A percentile compares a stretch with the other conserved stretches of the same genome.
Evolutionary conservation across 129 eudicot genomes (phyloP).

Genomic region (Pulicaria dysenterica): DNA sequence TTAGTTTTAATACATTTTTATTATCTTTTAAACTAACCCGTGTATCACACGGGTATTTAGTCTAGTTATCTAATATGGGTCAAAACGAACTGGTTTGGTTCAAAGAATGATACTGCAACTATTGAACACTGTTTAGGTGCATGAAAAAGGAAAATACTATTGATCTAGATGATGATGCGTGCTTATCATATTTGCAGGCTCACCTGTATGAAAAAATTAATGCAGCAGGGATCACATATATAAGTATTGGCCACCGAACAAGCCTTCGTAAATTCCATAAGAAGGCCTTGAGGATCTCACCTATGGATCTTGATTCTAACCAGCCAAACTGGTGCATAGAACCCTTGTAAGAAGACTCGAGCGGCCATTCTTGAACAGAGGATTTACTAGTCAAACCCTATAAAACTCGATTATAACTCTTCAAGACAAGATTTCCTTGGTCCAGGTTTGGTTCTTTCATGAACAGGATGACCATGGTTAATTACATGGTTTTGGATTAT

Average conservation of each 20-base stretch:
- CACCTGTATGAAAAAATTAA: conserved; percentile 62
- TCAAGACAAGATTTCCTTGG: not conserved
- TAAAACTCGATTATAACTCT: not conserved
- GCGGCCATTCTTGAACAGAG: conserved; percentile 24
- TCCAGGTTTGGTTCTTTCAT: not conserved
- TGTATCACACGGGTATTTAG: too few relatives aligned
- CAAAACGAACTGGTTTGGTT: not conserved
- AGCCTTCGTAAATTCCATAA: conserved; percentile 70
- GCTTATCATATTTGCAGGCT: conserved; percentile 47
- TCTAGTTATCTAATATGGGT: not conserved
- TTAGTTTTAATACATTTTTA: too few relatives aligned
- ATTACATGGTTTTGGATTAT: conserved; percentile 14
- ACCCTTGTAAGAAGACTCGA: conserved; percentile 32
- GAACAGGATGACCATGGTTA: not conserved
- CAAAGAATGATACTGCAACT: not conserved
- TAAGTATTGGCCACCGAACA: conserved; percentile 78
- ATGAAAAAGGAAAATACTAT: not conserved
- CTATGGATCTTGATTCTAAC: conserved; percentile 27
- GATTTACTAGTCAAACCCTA: conserved; percentile 1
- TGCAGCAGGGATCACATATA: conserved; percentile 73
- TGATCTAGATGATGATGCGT: not conserved
- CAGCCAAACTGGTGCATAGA: conserved; percentile 60
- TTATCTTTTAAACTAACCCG: too few relatives aligned
- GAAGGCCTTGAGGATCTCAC: conserved; percentile 54
- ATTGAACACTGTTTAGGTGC: too few relatives aligned